These are phyloP conservation scores for Talaromyces sp. DNA, from an alignment of 2,329 filamentous ascomycete species.

Conservation along the genomic window DNA sequence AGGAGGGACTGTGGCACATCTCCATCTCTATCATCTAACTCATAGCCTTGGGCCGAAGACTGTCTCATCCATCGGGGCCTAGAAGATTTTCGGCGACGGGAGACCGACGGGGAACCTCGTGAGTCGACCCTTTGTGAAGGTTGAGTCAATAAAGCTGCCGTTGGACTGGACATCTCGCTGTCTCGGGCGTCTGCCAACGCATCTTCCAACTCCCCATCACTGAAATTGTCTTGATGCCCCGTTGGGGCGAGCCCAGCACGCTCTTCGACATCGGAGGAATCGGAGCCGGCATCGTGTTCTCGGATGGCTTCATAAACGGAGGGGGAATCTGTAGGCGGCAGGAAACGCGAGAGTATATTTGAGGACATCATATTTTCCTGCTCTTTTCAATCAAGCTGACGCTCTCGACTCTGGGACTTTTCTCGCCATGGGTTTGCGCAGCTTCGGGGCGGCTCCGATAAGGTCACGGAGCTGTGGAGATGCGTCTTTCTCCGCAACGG, in stretches of 20 bases:
- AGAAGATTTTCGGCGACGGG: constrained; percentile 31
- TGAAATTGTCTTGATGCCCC: constrained; percentile 53
- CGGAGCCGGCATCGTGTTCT: constrained; percentile 49
- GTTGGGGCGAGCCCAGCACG: constrained; percentile 53
- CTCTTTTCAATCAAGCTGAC: constrained; percentile 4
- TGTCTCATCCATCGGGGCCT: constrained; percentile 36
- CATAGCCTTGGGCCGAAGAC: constrained; percentile 32
- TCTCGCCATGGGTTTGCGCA: constrained; percentile 17
- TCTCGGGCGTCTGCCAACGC: constrained; percentile 55
- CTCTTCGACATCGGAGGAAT: constrained; percentile 49
- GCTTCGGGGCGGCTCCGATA: not conserved
- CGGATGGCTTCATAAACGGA: constrained; percentile 54
- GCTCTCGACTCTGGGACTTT: constrained; percentile 1
- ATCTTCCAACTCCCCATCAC: constrained; percentile 60
- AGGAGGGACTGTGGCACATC: constrained; percentile 67
- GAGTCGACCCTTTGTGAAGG: constrained; percentile 26
- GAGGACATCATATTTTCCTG: constrained; percentile 44
- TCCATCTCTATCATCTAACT: constrained; percentile 59
- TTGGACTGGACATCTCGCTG: constrained; percentile 52
- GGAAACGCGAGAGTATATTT: constrained; percentile 46
- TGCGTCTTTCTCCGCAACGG: constrained; percentile 2
- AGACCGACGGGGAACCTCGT: constrained; percentile 20
- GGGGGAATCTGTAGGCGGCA: constrained; percentile 53
- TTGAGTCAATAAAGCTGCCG: constrained; percentile 41
- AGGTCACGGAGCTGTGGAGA: constrained; percentile 15